phyloP scores from a whole-genome alignment of 768 basidiomycete species.

The Suillus alpinus region DNA sequence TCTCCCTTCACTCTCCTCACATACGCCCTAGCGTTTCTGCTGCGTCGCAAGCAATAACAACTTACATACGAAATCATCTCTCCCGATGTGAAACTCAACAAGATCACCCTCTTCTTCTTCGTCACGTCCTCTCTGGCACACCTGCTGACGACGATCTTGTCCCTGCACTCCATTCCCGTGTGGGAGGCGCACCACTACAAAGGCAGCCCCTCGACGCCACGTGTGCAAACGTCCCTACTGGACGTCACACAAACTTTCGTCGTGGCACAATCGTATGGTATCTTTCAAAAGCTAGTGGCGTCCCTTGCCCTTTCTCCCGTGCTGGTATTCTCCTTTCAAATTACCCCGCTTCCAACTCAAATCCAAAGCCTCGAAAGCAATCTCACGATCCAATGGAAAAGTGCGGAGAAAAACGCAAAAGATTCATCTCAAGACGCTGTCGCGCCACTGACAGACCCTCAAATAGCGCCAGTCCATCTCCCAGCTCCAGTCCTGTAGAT shows the following conservation, averaged over 20 bases:
- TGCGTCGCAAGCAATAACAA: conserved; percentile 78
- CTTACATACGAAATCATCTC: conserved; percentile 75
- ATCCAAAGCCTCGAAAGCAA: conserved; percentile 37
- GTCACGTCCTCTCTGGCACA: conserved; percentile 71
- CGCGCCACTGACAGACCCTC: not conserved
- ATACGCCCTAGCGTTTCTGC: conserved; percentile 57
- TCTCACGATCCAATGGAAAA: conserved; percentile 22
- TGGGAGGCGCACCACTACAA: conserved; percentile 60
- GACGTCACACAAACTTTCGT: conserved; percentile 64
- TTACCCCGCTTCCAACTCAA: conserved; percentile 43
- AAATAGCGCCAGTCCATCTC: not conserved
- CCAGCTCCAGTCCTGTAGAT: conserved; percentile 22
- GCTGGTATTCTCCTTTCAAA: conserved; percentile 73
- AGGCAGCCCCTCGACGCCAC: conserved; percentile 20
- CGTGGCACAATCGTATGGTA: conserved; percentile 83
- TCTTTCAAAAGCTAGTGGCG: conserved; percentile 69
- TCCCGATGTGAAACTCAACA: conserved; percentile 68
- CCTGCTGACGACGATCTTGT: conserved; percentile 70
- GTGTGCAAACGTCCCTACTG: conserved; percentile 1
- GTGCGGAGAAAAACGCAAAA: conserved; percentile 47
- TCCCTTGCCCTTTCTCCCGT: conserved; percentile 71
- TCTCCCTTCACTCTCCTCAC: conserved; percentile 14
- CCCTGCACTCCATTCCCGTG: conserved; percentile 64
- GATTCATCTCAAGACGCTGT: conserved; percentile 17
- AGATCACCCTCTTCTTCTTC: conserved; percentile 71